Base-by-base conservation (phyloP, 371 early-diverging fungal species). In the Apophysomyces ossiformis region DNA sequence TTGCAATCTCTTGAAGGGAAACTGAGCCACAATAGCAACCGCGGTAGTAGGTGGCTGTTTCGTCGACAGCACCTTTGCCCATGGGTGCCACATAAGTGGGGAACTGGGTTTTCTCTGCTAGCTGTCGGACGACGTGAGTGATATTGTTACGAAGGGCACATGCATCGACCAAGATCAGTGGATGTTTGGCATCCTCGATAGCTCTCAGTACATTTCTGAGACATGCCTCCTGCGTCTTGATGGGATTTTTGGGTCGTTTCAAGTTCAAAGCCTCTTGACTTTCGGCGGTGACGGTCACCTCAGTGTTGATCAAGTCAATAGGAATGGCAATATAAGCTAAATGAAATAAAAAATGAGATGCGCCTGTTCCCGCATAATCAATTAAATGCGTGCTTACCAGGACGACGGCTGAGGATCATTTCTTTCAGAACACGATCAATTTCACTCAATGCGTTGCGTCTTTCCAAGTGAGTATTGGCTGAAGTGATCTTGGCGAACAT, bases 301-400 rank as follows among this genome's bases (percentile, higher is more conserved):
- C 73, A 3, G 60, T 37, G 41, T 59, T 58, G 64, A 77, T 67
- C 37, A 86, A 62, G 56, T 86, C 85, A 3, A 77, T 67, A 32
- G 85, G 85, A 15, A 86, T 57, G 32, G 72, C 82, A 54, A 84
- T 78, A 54, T 86, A 86, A 15, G 79, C 78, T 70, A 16, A 8
- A 16, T 86, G 84, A 12, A 77, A 75, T 70, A 5, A 8, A 16
- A 16, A 44, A 38, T 13, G 37, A 66, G 70, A 15, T 62, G 63
- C 7, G 61, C 39, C 59, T 67, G 37, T 32, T 54, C 50, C n/a
- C 47, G 71, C 35, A 41, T 15, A 8, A 41, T 11, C 11, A 16
- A 2, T 39, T 7, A 16, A 4, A 38, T 35, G 18, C 4, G 9
- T 39, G 35, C 54, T 60, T 46, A 66, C 70, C 64, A 16, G 79